Evolutionary conservation across 169 alveolate genomes (phyloP), one percentile per base, ranked within the genome.

Genomic region (Plasmodium malariae): DNA sequence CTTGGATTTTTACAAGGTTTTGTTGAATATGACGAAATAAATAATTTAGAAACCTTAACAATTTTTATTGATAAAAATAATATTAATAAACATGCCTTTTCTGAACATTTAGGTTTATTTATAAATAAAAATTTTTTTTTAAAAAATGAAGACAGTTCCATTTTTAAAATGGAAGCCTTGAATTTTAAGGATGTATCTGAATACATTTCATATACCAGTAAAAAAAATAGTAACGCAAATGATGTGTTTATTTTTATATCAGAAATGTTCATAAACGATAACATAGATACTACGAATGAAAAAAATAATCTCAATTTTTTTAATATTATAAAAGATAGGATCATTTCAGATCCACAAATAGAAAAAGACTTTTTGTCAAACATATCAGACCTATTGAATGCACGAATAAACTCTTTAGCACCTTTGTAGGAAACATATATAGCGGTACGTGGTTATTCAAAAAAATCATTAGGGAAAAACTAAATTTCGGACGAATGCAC

Each of bases 131-230:
- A 80, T 17, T 21, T 80, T 49, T 80, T 67, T 67, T 63, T 80
- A 65, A 80, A 80, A 59, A 80, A 68, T 80, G 30, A 28, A 67
- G 83, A 80, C 67, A 19, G 26, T 17, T 32, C 83, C 32, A 80
- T 65, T 65, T 67, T 11, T 60, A 67, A 80, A 80, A 68, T 48
- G 19, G 63, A 65, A 6, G 55, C 40, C 32, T 67, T 80, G 30
- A 17, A 65, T n/a, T 80, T 80, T 51, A 80, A 80, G 59, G 83
- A 80, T 59, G 49, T 80, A 40, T 48, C 73, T 59, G 85, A 80
- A 49, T 80, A 80, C 43, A 34, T 26, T 65, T 40, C 48, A 32
- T 40, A 62, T 62, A 9, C 4, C 17, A 45, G 51, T 37, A 68
- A 49, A 5, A 80, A 67, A 28, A 67, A 7, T 34, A 65, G 21